phyloP scores from a whole-genome alignment of 306 rosid genomes.

The Crataegus laevigata region DNA sequence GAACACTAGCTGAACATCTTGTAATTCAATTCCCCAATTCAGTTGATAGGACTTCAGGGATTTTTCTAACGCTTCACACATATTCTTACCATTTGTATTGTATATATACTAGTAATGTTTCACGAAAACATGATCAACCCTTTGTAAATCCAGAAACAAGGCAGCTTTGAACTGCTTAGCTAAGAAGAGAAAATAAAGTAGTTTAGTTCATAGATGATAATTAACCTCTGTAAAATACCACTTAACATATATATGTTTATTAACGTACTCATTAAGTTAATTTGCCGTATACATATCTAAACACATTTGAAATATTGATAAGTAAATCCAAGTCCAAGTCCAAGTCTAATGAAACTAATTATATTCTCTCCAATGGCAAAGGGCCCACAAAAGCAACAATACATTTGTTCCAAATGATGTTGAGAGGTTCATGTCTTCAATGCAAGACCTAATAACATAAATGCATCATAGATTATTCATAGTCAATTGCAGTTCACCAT shows the following conservation, averaged over 20 bases:
- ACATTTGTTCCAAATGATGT: conserved; percentile 34
- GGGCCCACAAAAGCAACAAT: conserved; percentile 50
- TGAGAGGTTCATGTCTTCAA: conserved; percentile 37
- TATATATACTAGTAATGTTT: neutral
- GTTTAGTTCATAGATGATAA: neutral
- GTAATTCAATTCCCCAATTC: neutral
- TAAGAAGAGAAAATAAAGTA: conserved; percentile 13
- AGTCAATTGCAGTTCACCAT: conserved; percentile 29
- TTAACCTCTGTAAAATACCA: neutral
- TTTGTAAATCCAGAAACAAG: conserved; percentile 23
- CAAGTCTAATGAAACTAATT: conserved; percentile 20
- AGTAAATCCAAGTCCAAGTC: conserved; percentile 11
- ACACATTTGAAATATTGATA: neutral
- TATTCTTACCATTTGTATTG: neutral
- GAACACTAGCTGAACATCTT: neutral
- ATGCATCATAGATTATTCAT: conserved; percentile 26
- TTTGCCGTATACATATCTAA: neutral
- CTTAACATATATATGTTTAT: neutral
- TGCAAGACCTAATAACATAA: conserved; percentile 57
- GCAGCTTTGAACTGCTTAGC: conserved; percentile 3
- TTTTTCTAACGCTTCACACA: neutral
- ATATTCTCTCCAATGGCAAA: conserved; percentile 22
- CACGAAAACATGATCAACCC: conserved; percentile 8
- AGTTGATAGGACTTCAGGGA: neutral
- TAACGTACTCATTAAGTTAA: neutral